Base-by-base conservation (phyloP, 2,329 filamentous ascomycete genomes). In the Teratosphaeria zuluensis region DNA sequence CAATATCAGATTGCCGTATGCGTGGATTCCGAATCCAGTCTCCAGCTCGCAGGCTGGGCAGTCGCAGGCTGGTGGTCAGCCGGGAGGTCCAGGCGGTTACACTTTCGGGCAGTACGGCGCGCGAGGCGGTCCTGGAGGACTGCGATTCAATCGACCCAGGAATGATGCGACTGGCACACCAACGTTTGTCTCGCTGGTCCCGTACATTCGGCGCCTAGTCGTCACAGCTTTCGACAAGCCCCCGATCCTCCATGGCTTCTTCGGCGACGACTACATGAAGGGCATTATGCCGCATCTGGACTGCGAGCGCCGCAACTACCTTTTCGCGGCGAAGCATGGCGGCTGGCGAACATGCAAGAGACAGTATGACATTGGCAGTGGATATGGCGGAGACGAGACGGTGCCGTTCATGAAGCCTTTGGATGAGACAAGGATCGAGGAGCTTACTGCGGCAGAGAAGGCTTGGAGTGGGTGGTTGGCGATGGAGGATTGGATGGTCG, bases 401-500 rank as follows among this genome's bases (percentile, higher is more conserved):
- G 84, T 96, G 1, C 94, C 94, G 0, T 97, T 95, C 71, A 77
- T 97, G 66, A 85, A 86, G 64, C 91, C 92, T 4, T 76, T 96
- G n/a, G 65, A 66, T 46, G 85, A 88, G 67, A 83, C 85, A 57
- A 83, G 84, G 7, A 85, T 92, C 68, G 82, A 84, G 24, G 94
- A 97, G 76, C 89, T 97, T 62, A 83, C 89, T 62, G 82, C 78
- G 14, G 92, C 92, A 0, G 92, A 97, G 75, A 81, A 83, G 62
- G 85, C 81, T 60, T 99, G 94, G 94, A 95, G 90, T 70, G 87
- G 92, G 68, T 97, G 92, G 92, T 77, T 96, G 33, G 90, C 90
- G 12, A 95, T 96, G 90, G 90, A 96, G 73, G 92, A 96, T 73
- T 97, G 92, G 92, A 95, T 96, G 91, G 78, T 96, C 31, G 60